Evolutionary conservation across 129 eudicot species (phyloP), one percentile per base, ranked within the genome.

Genomic region (Flaveria robusta): DNA sequence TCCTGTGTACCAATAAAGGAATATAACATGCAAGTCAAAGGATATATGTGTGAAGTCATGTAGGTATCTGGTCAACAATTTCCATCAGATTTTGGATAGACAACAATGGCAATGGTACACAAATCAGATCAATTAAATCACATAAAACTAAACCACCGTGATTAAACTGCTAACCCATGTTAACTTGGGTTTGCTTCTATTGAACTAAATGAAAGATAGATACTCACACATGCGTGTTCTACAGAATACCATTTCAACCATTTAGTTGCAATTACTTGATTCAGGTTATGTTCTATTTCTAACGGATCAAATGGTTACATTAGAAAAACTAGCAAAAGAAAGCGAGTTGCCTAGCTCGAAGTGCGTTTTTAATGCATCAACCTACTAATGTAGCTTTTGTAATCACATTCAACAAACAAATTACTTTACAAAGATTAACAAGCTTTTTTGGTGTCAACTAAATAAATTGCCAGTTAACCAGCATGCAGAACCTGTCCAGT

Each of bases 1-100:
- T 93, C 98, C 98, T 93, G 92, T 77, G 80, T 26, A 63, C 41
- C 42, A 65, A 46, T 24, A 46, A 52, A 19, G 66, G 9, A 60
- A 20, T 64, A 34, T 14, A 52, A 37, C 20, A 72, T 72, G 34
- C 66, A 34, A 72, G 34, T 52, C 52, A 26, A 18, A 5, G 34
- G 56, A 50, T 37, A 6, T 15, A 39, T 1, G 3, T 42, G 46
- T 55, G 71, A 43, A 56, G 19, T 23, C 71, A 34, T 67, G 66
- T 42, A 52, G 15, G 45, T 26, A 29, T 37, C 54, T 14, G 8
- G 39, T 23, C 26, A 39, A 54, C 26, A 68, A 31, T 66, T 52
- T 55, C 37, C 54, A 27, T 74, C 66, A 76, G 5, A 51, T 51
- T 54, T 22, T 43, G 59, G 80, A 42, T 20, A 31, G 37, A 26